These are phyloP conservation scores for Aspergillus homomorphus DNA, from an alignment of 495 filamentous ascomycete genomes.

Conservation along the genomic window DNA sequence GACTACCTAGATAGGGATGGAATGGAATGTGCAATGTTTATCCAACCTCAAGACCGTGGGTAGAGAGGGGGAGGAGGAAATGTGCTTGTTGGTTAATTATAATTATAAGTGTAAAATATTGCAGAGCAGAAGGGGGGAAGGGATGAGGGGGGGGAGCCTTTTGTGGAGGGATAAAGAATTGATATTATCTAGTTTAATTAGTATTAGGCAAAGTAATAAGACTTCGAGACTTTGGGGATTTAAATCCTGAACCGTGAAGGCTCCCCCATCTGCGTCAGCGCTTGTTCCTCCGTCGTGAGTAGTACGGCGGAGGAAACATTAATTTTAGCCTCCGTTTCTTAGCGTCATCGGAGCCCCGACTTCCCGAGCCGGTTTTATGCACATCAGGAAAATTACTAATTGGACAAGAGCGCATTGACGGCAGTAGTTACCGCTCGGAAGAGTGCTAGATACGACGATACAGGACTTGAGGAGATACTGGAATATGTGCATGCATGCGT, in stretches of 20 bases:
- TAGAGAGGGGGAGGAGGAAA: neutral
- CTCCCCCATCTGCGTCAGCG: neutral
- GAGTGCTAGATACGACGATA: too few relatives aligned
- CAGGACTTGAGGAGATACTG: too few relatives aligned
- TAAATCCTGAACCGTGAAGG: neutral
- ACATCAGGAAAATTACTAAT: neutral
- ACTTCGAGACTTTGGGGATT: neutral
- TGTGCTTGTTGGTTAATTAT: neutral
- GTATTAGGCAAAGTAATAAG: too few relatives aligned
- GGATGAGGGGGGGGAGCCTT: too few relatives aligned
- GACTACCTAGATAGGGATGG: slow-evolving; percentile 1
- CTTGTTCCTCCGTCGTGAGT: neutral
- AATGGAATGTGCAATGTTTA: slow-evolving; percentile 2
- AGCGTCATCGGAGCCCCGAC: slow-evolving; percentile 16
- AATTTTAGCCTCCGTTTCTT: neutral
- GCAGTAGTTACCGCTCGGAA: too few relatives aligned
- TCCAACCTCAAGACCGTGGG: neutral
- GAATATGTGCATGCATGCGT: too few relatives aligned
- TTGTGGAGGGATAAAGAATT: neutral
- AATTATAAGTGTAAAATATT: neutral
- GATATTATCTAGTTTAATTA: neutral
- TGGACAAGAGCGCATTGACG: too few relatives aligned
- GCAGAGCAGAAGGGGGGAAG: neutral
- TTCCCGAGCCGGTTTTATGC: slow-evolving; percentile 21
- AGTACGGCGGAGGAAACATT: neutral